Percentiles rank a stretch among this genome's conserved stretches.
Conservation (phyloP, 2,329 filamentous ascomycete species). For the Sclerotinia spermophila region DNA sequence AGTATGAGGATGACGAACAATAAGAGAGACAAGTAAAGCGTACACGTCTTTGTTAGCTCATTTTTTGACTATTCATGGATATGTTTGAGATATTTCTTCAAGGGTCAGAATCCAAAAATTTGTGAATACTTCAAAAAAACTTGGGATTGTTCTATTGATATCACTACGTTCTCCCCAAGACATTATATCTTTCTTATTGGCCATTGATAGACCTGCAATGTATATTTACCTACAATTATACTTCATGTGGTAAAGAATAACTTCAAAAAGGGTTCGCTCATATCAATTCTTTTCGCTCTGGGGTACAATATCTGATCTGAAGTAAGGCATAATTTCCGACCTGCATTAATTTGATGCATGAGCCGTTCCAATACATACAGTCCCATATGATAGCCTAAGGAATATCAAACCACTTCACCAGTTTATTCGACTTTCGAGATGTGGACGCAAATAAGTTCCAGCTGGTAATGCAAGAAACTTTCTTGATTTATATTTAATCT, state of each 20-base stretch:
- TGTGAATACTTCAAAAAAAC: no score
- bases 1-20: background rate
- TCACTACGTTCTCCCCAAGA: background rate
- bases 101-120: no score
- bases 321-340: fast-evolving
- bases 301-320: background rate
- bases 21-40: background rate
- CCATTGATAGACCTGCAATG: background rate
- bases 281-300: fast-evolving
- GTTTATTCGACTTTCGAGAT: background rate
- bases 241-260: background rate
- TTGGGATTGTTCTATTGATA: fast-evolving
- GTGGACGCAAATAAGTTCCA: background rate
- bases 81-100: background rate
- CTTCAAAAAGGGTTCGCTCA: background rate
- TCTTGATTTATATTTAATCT: fast-evolving
- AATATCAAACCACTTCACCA: background rate
- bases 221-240: fast-evolving
- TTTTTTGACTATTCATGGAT: background rate
- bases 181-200: fast-evolving
- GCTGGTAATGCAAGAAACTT: background rate
- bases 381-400: fast-evolving
- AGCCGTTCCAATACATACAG: background rate
- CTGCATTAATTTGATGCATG: fast-evolving
- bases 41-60: background rate